Percentiles rank a stretch among this genome's conserved stretches.
Conservation (phyloP, 805 yeast species). For the Jamesozyma hellenica region DNA sequence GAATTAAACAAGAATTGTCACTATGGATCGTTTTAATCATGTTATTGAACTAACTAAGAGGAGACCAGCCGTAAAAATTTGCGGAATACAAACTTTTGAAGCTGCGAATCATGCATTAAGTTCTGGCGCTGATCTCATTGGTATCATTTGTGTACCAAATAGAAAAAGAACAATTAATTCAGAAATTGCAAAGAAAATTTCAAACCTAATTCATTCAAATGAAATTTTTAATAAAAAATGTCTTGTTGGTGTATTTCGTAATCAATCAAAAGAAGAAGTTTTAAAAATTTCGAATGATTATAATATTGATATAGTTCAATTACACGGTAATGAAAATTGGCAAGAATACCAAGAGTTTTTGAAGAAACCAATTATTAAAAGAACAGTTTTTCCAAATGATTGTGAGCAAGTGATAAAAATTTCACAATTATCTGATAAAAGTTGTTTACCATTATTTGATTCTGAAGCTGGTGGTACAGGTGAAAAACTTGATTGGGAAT, state of each 20-base stretch:
- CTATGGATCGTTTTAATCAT: neutral
- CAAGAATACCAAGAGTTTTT: constrained; percentile 32
- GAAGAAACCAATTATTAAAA: constrained; percentile 54
- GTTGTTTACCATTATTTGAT: constrained; percentile 51
- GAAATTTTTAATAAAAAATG: constrained; percentile 44
- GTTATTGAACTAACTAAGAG: neutral
- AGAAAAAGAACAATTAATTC: constrained; percentile 58
- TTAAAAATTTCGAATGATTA: constrained; percentile 32
- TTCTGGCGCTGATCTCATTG: constrained; percentile 66
- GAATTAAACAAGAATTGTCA: neutral
- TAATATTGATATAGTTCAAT: constrained; percentile 67
- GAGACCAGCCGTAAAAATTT: constrained; percentile 57
- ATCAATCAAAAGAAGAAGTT: constrained; percentile 64
- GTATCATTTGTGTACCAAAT: constrained; percentile 80
- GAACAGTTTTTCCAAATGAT: constrained; percentile 55
- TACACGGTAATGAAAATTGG: constrained; percentile 61
- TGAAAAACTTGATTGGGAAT: constrained; percentile 61
- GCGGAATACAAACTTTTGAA: constrained; percentile 63
- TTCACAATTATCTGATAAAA: constrained; percentile 9
- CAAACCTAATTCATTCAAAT: constrained; percentile 30
- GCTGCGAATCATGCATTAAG: constrained; percentile 66
- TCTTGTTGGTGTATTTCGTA: constrained; percentile 83
- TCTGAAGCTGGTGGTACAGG: constrained; percentile 94
- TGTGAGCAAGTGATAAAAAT: constrained; percentile 30
- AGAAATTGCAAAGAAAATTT: constrained; percentile 38